Base-by-base conservation (phyloP, 164 flowering plant species). In the Taxillus chinensis region DNA sequence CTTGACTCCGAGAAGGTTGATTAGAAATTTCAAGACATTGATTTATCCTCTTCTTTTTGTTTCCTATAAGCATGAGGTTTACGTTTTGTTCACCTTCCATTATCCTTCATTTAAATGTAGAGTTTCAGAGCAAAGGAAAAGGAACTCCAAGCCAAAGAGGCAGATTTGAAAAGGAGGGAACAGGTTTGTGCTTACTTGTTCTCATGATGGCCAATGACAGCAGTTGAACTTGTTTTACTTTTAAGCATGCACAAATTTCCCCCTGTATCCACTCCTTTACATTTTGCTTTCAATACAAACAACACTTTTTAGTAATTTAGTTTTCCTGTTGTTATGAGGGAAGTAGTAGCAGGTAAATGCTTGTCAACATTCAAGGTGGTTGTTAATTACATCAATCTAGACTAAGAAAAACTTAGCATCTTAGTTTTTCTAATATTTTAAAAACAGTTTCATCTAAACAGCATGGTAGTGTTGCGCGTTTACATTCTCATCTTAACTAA, bases 141-240 rank as follows among this genome's bases (percentile, higher is more conserved):
- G 66, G 86, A 85, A 71, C 83, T 85, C 43, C 81, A 81, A 62
- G 83, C 84, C 53, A 85, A 73, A 71, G 90, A 85, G 68, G 80
- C 82, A 65, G 90, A 85, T 67, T 60, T 85, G 69, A 85, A 64
- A 64, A 83, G 52, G 73, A 75, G 73, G 63, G 90, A 85, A 59
- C 87, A 85, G 87, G 90, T 79, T 59, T 13, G 41, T 61, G 27
- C 41, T 45, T 38, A n/a, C 12, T 14, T 57, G 11, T 16, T 65
- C 1, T 65, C 50, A 57, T 57, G 27, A 27, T 27, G 27, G 27
- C 27, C 27, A 27, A 40, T 57, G 45, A 8, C 27, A 39, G 60
- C n/a, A 9, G 5, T 39, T 57, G 65, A 52, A 41, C 46, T 9
- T 52, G 64, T 6, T 45, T 14, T 51, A 14, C 39, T 27, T 27